These are phyloP conservation scores for Eucalyptus decipiens DNA, from an alignment of 345 rosid genomes.

Conservation along the genomic window DNA sequence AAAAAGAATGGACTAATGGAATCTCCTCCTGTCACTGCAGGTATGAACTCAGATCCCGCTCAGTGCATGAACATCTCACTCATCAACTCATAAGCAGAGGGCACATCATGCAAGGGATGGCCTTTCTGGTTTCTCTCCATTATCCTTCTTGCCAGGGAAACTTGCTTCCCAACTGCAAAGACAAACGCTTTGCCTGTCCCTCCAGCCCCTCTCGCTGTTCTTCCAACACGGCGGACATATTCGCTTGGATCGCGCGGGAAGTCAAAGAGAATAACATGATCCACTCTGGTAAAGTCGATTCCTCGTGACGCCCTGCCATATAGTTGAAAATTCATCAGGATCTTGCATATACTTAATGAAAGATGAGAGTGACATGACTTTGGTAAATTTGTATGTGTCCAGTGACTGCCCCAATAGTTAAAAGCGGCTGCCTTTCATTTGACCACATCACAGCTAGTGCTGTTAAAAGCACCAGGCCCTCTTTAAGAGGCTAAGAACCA, in stretches of 20 bases:
- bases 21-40: neutral
- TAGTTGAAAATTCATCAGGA: neutral
- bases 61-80: neutral
- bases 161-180: constrained; percentile 90
- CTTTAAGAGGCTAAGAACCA: neutral
- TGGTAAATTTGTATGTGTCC: neutral
- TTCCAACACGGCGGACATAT: constrained; percentile 90
- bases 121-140: constrained; percentile 78
- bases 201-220: constrained; percentile 91
- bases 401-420: neutral
- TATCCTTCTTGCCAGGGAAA: constrained; percentile 46
- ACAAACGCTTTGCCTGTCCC: constrained; percentile 85
- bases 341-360: neutral
- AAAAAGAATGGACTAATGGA: neutral
- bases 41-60: neutral
- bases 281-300: constrained; percentile 78
- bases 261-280: constrained; percentile 83
- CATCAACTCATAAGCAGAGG: constrained; percentile 49
- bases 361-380: neutral
- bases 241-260: constrained; percentile 95
- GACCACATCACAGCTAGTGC: neutral
- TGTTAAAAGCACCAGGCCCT: neutral
- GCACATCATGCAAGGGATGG: constrained; percentile 88
- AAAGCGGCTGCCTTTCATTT: neutral
- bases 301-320: constrained; percentile 89